Evolutionary conservation across 2,329 filamentous ascomycete genomes (phyloP), one percentile per base, ranked within the genome.

Genomic region (Lecanosticta acicola): DNA sequence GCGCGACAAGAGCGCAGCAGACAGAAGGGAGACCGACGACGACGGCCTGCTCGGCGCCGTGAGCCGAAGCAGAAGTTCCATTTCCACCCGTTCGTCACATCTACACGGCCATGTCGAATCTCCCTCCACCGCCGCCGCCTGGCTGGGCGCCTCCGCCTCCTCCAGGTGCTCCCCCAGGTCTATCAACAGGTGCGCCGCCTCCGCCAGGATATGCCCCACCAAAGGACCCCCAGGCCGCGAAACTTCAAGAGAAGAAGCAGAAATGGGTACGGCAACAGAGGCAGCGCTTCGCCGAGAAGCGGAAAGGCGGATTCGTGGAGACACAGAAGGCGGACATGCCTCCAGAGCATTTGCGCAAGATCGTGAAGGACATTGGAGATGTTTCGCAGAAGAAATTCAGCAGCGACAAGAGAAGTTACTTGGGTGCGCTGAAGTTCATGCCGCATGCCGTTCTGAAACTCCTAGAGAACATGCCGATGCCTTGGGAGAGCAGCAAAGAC

Each of bases 351-450:
- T 66, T 98, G 66, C 87, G 94, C 58, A 98, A 98, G 74, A 96
- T 97, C 54, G 91, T 98, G 49, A 89, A 86, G 68, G 93, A 98
- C 68, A 98, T 98, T 65, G 94, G 94, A 59, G 93, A 98, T 75
- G 91, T 98, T 41, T 97, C 91, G 43, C 94, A 98, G 70, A 97
- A 96, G 75, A 97, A 96, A 69, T 98, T 96, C 74, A 96, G 88
- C 57, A 95, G 85, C 64, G 93, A 98, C 73, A 98, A 98, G 77
- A 81, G 93, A 58, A 96, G 90, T 70, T 98, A 98, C 68, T 78
- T 98, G 39, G 94, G 94, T 53, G 93, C 94, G 26, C 72, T 98
- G 53, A 98, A 98, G 71, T 98, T 96, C 72, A 98, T 98, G 93
- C 93, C 93, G 1, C 93, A 98, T 66, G 93, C 93, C 4, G 93